These are phyloP conservation scores for Annulohypoxylon stygium DNA, from an alignment of 495 filamentous ascomycete species.

Conservation along the genomic window DNA sequence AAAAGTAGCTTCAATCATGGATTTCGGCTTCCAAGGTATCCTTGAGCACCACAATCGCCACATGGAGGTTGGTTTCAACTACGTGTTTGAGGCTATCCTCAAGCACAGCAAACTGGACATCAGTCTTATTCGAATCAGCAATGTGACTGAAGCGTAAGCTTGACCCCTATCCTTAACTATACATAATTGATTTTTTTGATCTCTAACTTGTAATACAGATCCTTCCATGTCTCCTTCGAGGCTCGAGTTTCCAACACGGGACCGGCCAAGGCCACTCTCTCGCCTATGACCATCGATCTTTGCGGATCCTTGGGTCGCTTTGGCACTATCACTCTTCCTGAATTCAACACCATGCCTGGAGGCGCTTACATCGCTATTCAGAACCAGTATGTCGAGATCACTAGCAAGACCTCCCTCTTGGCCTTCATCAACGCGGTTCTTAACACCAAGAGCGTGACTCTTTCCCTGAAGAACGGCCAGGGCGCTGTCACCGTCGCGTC, in stretches of 20 bases:
- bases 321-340: conserved; percentile 49
- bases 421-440: conserved; percentile 41
- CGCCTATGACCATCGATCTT: conserved; percentile 52
- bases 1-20: background rate
- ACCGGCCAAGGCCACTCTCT: conserved; percentile 37
- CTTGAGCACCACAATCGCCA: conserved; percentile 7
- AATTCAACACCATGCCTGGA: conserved; percentile 37
- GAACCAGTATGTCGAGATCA: conserved; percentile 47
- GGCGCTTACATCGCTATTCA: conserved; percentile 45
- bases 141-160: conserved; percentile 49
- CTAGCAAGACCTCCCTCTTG: conserved; percentile 38
- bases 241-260: conserved; percentile 49
- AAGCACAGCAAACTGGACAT: conserved; percentile 49
- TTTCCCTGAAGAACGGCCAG: conserved; percentile 44
- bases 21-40: conserved; percentile 23
- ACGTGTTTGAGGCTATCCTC: conserved; percentile 38
- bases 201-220: conserved; percentile 21
- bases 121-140: conserved; percentile 48
- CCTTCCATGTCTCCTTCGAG: conserved; percentile 41
- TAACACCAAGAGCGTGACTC: background rate
- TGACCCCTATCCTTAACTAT: background rate
- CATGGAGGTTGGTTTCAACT: conserved; percentile 41
- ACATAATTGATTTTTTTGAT: background rate
- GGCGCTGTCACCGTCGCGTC: conserved; percentile 33
- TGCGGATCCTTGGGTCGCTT: conserved; percentile 45